phyloP scores from a whole-genome alignment of 1,139 yeast genomes.

The Kluyveromyces sp. region DNA sequence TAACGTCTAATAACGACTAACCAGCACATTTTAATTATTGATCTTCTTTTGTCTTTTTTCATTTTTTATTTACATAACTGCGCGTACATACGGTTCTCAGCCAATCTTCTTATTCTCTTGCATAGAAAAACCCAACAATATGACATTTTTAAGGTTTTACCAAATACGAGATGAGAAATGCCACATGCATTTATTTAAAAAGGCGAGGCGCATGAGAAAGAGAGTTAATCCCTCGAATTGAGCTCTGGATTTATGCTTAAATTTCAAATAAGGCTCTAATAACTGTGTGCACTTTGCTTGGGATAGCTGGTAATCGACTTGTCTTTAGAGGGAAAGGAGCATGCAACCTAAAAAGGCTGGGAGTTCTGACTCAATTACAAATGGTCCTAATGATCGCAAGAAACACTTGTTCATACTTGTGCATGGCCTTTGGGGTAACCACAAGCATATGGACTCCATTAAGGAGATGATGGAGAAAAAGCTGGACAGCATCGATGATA shows the following conservation, averaged over 20 bases:
- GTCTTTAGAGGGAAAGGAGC: not conserved
- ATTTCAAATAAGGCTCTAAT: no score
- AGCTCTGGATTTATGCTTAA: no score
- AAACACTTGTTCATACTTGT: constrained; percentile 71
- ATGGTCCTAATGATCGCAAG: constrained; percentile 10
- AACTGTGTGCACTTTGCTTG: no score
- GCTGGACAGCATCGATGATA: constrained; percentile 38
- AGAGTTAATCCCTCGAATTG: no score
- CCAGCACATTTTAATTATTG: no score
- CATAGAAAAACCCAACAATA: no score
- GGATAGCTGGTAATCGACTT: not conserved
- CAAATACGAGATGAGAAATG: not conserved
- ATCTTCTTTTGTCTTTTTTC: no score
- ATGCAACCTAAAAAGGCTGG: no score
- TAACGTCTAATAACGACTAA: not conserved
- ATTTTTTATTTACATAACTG: no score
- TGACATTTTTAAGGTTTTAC: no score
- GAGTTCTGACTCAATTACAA: not conserved
- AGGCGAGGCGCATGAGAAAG: not conserved
- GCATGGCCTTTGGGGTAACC: constrained; percentile 88
- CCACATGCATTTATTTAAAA: not conserved
- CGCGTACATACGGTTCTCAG: no score
- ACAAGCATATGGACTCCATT: constrained; percentile 60
- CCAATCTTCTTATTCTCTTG: no score
- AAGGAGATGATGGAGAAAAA: constrained; percentile 44